Evolutionary conservation across 176 grass and related monocot genomes (phyloP), one percentile per base, ranked within the genome.

Genomic region (Saccharum officinarum): DNA sequence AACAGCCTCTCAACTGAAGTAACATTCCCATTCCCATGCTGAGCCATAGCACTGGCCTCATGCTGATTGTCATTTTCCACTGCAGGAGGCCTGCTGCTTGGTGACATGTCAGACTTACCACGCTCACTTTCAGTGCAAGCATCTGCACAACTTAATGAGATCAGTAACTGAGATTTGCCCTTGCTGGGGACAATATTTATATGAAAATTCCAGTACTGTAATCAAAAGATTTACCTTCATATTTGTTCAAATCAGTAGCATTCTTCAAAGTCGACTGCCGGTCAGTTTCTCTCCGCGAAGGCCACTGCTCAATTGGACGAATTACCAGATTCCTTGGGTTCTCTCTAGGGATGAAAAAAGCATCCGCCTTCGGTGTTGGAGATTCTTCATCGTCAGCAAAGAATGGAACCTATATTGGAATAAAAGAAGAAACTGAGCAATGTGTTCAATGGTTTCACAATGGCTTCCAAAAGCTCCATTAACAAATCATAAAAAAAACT

Each of bases 291-390:
- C 33, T 76, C 17, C 81, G 54, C 18, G 83, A 79, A 79, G 89
- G 86, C 95, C 93, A 93, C 83, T 98, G 87, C 84, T 98, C 91
- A 61, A 95, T 90, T 70, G 87, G 95, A 90, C 73, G 93, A 75
- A 98, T 91, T 76, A 98, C 87, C 79, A 98, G 78, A 76, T 86
- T 87, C 79, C 95, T 93, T 9, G 95, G 93, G 79, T 98, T 98
- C 83, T 98, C 95, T 85, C 95, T 95, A 40, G 93, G 95, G 73
- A 95, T 89, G 85, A 93, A 90, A 90, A 93, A 89, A 41, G 91
- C 95, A 89, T 98, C 87, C 15, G 95, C 95, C 88, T 98, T 98
- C 83, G 93, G 95, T 54, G 87, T 95, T 79, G 89, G 69, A 46
- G 88, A 77, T 92, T 98, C 93, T 92, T 98, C 93, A 26, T 90